phyloP scores from a whole-genome alignment of 2,329 filamentous ascomycete species.

The Beauveria asiatica region DNA sequence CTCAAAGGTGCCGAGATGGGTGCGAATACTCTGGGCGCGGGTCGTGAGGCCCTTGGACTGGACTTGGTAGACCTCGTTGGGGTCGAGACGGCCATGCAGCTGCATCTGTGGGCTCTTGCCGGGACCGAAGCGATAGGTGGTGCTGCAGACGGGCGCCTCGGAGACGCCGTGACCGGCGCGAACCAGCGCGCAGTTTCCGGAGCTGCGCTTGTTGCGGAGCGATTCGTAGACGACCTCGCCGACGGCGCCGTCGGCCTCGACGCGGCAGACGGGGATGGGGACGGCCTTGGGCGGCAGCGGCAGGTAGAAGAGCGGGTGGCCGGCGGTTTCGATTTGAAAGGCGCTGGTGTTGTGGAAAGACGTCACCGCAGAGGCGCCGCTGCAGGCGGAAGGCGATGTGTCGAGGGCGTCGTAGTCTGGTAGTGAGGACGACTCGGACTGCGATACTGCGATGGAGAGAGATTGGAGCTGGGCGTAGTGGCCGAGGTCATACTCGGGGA shows the following conservation, averaged over 20 bases:
- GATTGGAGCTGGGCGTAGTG: slow-evolving; percentile 18
- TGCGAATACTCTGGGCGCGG: slow-evolving; percentile 37
- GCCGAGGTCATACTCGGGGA: slow-evolving; percentile 21
- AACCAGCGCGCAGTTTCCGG: slow-evolving; percentile 40
- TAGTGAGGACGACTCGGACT: slow-evolving; percentile 19
- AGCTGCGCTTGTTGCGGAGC: slow-evolving; percentile 36
- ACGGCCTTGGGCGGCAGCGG: slow-evolving; percentile 29
- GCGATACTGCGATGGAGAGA: slow-evolving; percentile 18
- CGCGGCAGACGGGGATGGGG: slow-evolving; percentile 34
- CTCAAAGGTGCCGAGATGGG: slow-evolving; percentile 41
- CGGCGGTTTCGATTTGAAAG: slow-evolving; percentile 41
- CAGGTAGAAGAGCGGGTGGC: slow-evolving; percentile 34
- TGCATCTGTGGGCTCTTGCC: slow-evolving; percentile 39
- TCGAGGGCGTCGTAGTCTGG: slow-evolving; percentile 9
- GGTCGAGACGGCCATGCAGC: slow-evolving; percentile 13
- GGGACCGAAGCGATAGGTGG: slow-evolving; percentile 50
- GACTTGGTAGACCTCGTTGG: slow-evolving; percentile 20
- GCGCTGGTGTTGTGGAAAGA: slow-evolving; percentile 34
- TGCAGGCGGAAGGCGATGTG: not conserved
- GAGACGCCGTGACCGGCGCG: slow-evolving; percentile 27
- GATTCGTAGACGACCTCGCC: slow-evolving; percentile 41
- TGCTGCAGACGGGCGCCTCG: slow-evolving; percentile 35
- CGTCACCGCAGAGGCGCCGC: slow-evolving; percentile 1
- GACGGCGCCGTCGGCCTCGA: slow-evolving; percentile 28
- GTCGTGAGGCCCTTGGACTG: slow-evolving; percentile 33